Conservation (phyloP, 306 rosid species). For the Trichosanthes cucumerina region DNA sequence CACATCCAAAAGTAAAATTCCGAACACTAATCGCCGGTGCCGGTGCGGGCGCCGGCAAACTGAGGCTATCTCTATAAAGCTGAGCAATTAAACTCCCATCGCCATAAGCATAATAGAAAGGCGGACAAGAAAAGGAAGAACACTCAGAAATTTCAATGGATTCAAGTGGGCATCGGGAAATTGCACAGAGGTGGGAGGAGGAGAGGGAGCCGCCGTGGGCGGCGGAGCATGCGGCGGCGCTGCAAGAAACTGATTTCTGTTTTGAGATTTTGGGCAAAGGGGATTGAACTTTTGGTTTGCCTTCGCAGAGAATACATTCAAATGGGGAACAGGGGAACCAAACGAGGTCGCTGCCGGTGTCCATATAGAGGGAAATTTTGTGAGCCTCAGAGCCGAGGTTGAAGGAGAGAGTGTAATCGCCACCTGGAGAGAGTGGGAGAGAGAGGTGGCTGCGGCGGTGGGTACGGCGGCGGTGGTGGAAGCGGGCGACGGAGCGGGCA, state of each 20-base stretch:
- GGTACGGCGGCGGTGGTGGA: slow-evolving; percentile 27
- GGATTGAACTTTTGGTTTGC: slow-evolving; percentile 34
- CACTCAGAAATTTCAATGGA: slow-evolving; percentile 65
- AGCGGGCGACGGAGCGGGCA: slow-evolving; percentile 49
- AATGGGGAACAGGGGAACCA: slow-evolving; percentile 94
- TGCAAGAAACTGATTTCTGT: slow-evolving; percentile 41
- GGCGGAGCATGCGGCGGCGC: slow-evolving; percentile 60
- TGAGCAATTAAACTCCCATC: slow-evolving; percentile 75
- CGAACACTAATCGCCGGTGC: slow-evolving; percentile 35
- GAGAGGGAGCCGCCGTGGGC: slow-evolving; percentile 42
- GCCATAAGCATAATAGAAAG: slow-evolving; percentile 76
- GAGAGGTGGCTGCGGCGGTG: slow-evolving; percentile 41
- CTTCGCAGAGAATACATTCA: slow-evolving; percentile 90
- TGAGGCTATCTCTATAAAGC: slow-evolving; percentile 40
- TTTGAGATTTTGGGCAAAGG: slow-evolving; percentile 33
- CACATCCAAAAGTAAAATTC: slow-evolving; percentile 84
- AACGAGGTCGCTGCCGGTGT: slow-evolving; percentile 89
- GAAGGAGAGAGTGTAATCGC: slow-evolving; percentile 77
- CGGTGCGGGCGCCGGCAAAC: slow-evolving; percentile 43
- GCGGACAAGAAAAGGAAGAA: slow-evolving; percentile 53
- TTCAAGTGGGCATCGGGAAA: slow-evolving; percentile 63
- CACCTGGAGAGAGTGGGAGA: slow-evolving; percentile 76
- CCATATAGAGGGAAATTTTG: slow-evolving; percentile 83
- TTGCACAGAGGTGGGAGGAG: slow-evolving; percentile 71
- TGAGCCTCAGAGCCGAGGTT: slow-evolving; percentile 38